phyloP scores from a whole-genome alignment of 2,329 filamentous ascomycete species.

The Septoria linicola region DNA sequence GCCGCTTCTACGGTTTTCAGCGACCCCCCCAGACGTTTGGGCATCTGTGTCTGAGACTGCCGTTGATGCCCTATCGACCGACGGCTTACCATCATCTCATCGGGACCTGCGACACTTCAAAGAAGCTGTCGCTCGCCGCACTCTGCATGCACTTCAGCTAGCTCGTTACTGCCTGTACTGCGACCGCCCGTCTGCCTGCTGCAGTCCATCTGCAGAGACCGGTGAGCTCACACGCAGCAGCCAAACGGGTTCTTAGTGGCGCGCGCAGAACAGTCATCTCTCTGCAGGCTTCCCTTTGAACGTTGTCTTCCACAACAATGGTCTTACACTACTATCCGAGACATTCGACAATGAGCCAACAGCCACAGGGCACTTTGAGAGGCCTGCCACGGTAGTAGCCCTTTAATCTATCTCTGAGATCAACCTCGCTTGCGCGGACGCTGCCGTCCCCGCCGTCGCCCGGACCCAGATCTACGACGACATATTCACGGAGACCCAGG shows the following conservation, averaged over 20 bases:
- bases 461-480: conserved; percentile 9
- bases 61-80: conserved; percentile 18
- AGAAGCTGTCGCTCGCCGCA: conserved; percentile 19
- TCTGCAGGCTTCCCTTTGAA: conserved; percentile 16
- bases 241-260: conserved; percentile 14
- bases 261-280: conserved; percentile 35
- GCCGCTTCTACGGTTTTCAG: conserved; percentile 3
- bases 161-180: conserved; percentile 10
- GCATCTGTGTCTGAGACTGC: conserved; percentile 13
- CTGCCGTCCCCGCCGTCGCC: conserved; percentile 13
- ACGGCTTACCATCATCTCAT: background rate
- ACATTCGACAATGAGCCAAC: conserved; percentile 29
- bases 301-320: conserved; percentile 23
- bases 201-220: conserved; percentile 17
- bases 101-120: conserved; percentile 3
- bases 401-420: background rate
- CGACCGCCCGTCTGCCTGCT: conserved; percentile 10
- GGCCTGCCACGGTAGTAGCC: background rate
- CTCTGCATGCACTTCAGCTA: background rate
- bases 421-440: conserved; percentile 7
- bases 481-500: background rate
- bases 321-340: conserved; percentile 21
- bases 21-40: conserved; percentile 7
- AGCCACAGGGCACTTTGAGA: conserved; percentile 9
- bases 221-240: conserved; percentile 15